Evolutionary conservation across 2,329 filamentous ascomycete genomes (phyloP), one percentile per base, ranked within the genome.

Genomic region (Exserohilum rostratum): DNA sequence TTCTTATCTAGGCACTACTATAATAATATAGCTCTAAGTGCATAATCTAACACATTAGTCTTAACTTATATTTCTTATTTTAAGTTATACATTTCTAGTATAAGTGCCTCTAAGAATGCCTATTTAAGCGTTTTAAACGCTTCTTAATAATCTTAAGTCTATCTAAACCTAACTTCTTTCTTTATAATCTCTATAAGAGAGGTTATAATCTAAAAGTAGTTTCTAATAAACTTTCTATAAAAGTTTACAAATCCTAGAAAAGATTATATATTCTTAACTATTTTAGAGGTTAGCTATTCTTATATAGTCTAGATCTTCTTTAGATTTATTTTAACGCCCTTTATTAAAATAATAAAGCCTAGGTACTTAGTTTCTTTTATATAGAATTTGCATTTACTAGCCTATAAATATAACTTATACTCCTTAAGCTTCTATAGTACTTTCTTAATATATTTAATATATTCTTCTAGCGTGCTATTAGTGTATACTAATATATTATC

Each of bases 371-470:
- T 57, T 55, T 64, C 33, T 20, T 67, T 55, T 31, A 56, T 57
- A 53, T 69, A 56, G 55, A 75, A 76, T 43, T 68, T 42, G 56
- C 55, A 73, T 59, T 76, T 76, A 3, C 66, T 53, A 27, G 58
- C 52, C 29, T 63, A 55, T 18, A 62, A 20, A 20, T 62, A 57
- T 6, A 72, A 11, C 40, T 43, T 61, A 6, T 38, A 44, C 42
- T 62, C 27, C 5, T 46, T 12, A 11, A 72, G 58, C 12, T 62
- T 55, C 12, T 65, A 27, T 13, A 68, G 44, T 15, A 76, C 60
- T 43, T 58, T 17, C 37, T 57, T 20, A n/a, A 72, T 54, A 43
- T 71, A 42, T 33, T 64, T 29, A 3, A 44, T 6, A 33, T 44
- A 3, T 33, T 45, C 42, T 34, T 45, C 6, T 3, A 45, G 42